Conservation (phyloP, 225 moss, liverwort and hornwort genomes). For the Polytrichum commune region DNA sequence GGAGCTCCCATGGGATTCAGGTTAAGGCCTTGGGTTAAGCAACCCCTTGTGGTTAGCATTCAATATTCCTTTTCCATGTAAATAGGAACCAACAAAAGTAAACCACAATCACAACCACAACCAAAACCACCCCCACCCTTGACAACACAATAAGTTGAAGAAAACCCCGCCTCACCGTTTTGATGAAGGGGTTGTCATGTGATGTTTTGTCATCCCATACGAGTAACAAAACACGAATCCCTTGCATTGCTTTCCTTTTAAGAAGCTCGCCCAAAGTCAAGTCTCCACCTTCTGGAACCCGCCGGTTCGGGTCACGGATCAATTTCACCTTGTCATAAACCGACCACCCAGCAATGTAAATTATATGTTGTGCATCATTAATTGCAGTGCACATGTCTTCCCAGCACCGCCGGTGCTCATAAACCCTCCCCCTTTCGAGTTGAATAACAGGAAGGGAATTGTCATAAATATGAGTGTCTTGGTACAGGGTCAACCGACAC, state of each 20-base stretch:
- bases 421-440: conserved; percentile 58
- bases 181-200: conserved; percentile 53
- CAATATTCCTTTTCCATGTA: too few relatives aligned
- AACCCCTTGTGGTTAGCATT: too few relatives aligned
- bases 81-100: too few relatives aligned
- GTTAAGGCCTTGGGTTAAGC: too few relatives aligned
- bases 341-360: conserved; percentile 95
- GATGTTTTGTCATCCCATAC: conserved; percentile 97
- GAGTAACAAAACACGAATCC: conserved; percentile 73
- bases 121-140: too few relatives aligned
- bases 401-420: conserved; percentile 69
- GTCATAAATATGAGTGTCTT: conserved; percentile 82
- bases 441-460: conserved; percentile 54
- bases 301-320: conserved; percentile 58
- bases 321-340: conserved; percentile 66
- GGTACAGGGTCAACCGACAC: conserved; percentile 62
- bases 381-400: conserved; percentile 78
- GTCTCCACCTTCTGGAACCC: conserved; percentile 47
- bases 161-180: conserved; percentile 49
- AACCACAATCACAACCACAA: too few relatives aligned
- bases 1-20: too few relatives aligned
- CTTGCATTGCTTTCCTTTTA: conserved; percentile 73
- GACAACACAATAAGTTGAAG: neutral
- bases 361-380: conserved; percentile 70
- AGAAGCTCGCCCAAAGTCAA: conserved; percentile 82